phyloP scores from a whole-genome alignment of 257 asterid genomes.

The Mentha longifolia region DNA sequence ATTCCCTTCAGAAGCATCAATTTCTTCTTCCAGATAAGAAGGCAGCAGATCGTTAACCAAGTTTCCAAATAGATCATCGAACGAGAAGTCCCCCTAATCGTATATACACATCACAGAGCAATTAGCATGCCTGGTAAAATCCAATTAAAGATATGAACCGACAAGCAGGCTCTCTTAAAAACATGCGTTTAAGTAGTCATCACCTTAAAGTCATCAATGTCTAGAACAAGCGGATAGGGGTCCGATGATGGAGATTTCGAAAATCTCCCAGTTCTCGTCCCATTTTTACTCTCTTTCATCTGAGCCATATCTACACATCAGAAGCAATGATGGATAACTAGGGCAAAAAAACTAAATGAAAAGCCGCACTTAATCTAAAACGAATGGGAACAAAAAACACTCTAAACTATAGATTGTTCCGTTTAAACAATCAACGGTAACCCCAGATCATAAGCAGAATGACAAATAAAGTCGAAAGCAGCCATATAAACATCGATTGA shows the following conservation, averaged over 20 bases:
- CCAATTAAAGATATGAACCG: constrained; percentile 12
- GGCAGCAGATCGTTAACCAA: constrained; percentile 91
- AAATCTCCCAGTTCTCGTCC: constrained; percentile 51
- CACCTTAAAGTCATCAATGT: constrained; percentile 94
- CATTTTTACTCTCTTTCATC: constrained; percentile 83
- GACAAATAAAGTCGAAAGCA: not conserved
- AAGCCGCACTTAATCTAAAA: constrained; percentile 17
- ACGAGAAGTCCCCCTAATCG: constrained; percentile 88
- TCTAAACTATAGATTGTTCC: not conserved
- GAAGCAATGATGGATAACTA: constrained; percentile 30
- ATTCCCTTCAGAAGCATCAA: constrained; percentile 69
- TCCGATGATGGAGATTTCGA: constrained; percentile 62
- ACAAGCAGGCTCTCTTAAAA: not conserved
- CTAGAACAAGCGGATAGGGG: constrained; percentile 75
- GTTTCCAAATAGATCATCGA: constrained; percentile 89
- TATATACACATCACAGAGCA: constrained; percentile 28
- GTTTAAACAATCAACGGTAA: constrained; percentile 5
- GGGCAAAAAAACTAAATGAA: constrained; percentile 14
- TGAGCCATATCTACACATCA: constrained; percentile 43
- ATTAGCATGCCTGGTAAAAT: constrained; percentile 33
- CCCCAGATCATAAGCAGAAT: constrained; percentile 28
- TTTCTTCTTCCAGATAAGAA: constrained; percentile 78
- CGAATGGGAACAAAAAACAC: not conserved
- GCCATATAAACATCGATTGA: constrained; percentile 6
- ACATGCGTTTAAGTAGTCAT: constrained; percentile 25